These are phyloP conservation scores for Trichophyton benhamiae DNA, from an alignment of 2,329 filamentous ascomycete genomes.

Conservation along the genomic window DNA sequence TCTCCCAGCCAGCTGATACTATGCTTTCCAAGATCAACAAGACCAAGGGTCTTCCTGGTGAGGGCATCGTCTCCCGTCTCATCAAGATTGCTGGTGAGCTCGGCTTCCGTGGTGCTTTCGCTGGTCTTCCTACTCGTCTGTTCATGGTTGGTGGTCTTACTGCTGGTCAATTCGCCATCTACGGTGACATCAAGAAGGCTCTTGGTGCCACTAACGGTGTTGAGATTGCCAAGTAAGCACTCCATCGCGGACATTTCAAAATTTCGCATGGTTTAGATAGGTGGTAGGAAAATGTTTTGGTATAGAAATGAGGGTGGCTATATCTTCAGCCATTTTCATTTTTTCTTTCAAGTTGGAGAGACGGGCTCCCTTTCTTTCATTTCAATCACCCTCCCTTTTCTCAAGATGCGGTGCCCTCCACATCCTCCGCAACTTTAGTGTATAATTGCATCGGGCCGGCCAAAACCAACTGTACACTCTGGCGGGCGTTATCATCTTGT, in stretches of 20 bases:
- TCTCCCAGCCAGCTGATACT: slow-evolving; percentile 84
- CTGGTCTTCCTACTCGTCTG: slow-evolving; percentile 68
- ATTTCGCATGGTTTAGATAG: not conserved
- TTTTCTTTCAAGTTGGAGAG: not conserved
- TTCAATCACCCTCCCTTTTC: not conserved
- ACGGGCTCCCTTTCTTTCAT: not conserved
- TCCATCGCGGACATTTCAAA: not conserved
- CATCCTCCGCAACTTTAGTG: slow-evolving; percentile 1
- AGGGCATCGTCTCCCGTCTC: slow-evolving; percentile 66
- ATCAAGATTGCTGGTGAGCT: slow-evolving; percentile 84
- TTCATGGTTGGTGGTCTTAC: slow-evolving; percentile 66
- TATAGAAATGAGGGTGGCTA: not conserved
- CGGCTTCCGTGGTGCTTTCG: slow-evolving; percentile 63
- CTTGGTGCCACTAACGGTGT: slow-evolving; percentile 55
- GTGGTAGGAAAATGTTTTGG: not conserved
- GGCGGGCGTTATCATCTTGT: slow-evolving; percentile 3
- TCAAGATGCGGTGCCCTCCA: slow-evolving; percentile 1
- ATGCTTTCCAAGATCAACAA: slow-evolving; percentile 97
- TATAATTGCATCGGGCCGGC: slow-evolving; percentile 1
- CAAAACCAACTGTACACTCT: not conserved
- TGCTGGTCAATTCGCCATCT: slow-evolving; percentile 79
- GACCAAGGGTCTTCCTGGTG: slow-evolving; percentile 75
- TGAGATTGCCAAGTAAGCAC: slow-evolving; percentile 47
- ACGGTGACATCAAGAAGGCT: slow-evolving; percentile 54
- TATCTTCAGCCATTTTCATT: not conserved